A percentile compares a stretch with the other conserved stretches of the same genome.
These are phyloP conservation scores for Diaporthe vexans DNA, from an alignment of 2,329 filamentous ascomycete species.

Conservation along the genomic window DNA sequence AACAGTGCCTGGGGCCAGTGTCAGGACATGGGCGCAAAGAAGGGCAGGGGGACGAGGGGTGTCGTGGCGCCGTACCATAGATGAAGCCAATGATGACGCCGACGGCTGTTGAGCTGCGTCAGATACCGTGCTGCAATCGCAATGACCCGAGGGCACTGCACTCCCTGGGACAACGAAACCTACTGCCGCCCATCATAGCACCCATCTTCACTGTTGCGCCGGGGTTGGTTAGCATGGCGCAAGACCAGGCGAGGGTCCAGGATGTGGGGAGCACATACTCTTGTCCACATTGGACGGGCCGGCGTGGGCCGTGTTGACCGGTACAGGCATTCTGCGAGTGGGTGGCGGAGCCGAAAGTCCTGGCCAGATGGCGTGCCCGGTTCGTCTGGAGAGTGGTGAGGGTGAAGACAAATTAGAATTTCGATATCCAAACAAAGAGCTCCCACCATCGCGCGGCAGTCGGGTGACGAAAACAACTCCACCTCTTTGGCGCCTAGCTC, in stretches of 20 bases:
- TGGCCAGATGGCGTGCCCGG: constrained; percentile 5
- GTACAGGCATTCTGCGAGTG: constrained; percentile 50
- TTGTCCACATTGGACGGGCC: constrained; percentile 69
- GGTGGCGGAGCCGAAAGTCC: neutral
- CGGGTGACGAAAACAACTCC: constrained; percentile 31
- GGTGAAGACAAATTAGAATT: neutral
- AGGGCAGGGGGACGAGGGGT: constrained; percentile 23
- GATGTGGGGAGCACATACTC: constrained; percentile 54
- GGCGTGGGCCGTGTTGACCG: constrained; percentile 47
- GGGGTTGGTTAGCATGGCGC: constrained; percentile 46
- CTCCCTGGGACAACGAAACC: constrained; percentile 55
- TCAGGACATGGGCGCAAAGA: neutral
- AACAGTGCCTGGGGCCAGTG: constrained; percentile 76
- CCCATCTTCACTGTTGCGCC: constrained; percentile 89
- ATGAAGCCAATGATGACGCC: constrained; percentile 98
- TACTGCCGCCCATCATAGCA: constrained; percentile 98
- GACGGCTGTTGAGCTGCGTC: constrained; percentile 73
- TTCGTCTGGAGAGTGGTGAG: neutral
- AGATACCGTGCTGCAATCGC: neutral
- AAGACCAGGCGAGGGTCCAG: neutral
- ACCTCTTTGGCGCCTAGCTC: constrained; percentile 19
- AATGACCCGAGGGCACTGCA: neutral
- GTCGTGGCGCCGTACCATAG: constrained; percentile 76
- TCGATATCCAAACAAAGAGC: constrained; percentile 19
- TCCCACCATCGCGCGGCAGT: constrained; percentile 9